Percentiles rank a stretch among this genome's conserved stretches.
Conservation (phyloP, 108 stramenopile genomes). For the Fragilariopsis cylindrus region DNA sequence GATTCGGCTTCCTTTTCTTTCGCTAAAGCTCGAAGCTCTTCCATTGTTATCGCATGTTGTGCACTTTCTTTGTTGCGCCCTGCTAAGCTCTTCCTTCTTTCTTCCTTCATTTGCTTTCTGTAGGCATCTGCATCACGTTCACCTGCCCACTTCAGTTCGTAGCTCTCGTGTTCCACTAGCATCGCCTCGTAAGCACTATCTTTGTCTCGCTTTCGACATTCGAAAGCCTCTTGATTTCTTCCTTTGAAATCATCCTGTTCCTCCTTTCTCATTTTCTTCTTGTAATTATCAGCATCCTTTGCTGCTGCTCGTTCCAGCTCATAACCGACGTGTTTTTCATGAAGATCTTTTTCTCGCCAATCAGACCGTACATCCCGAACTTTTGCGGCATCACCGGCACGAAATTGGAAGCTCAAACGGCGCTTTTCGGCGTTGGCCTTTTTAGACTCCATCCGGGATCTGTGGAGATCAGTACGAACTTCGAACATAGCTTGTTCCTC, state of each 20-base stretch:
- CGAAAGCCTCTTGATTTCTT: constrained; percentile 39
- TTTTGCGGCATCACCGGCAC: constrained; percentile 62
- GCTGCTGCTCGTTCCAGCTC: constrained; percentile 74
- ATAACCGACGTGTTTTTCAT: constrained; percentile 54
- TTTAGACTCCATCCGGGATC: constrained; percentile 43
- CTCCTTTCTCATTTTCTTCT: constrained; percentile 41
- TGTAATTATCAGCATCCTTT: constrained; percentile 71
- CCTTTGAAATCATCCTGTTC: constrained; percentile 41
- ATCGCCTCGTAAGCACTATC: constrained; percentile 29
- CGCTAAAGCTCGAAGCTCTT: constrained; percentile 61
- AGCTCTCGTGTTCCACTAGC: constrained; percentile 56
- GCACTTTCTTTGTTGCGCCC: constrained; percentile 65
- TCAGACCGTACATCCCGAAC: constrained; percentile 49
- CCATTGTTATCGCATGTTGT: constrained; percentile 67
- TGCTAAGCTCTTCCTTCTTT: constrained; percentile 64
- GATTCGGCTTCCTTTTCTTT: constrained; percentile 79
- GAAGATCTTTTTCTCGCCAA: constrained; percentile 43
- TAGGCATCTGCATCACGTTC: constrained; percentile 73
- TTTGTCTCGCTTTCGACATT: constrained; percentile 26
- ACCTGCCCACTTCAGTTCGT: constrained; percentile 72
- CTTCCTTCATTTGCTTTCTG: constrained; percentile 48
- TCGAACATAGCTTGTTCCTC: constrained; percentile 70
- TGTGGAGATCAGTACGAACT: constrained; percentile 59
- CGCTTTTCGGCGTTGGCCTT: constrained; percentile 49
- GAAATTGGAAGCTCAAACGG: constrained; percentile 73